A percentile compares a stretch with the other conserved stretches of the same genome.
These are phyloP conservation scores for Aspergillus hortae DNA, from an alignment of 2,329 filamentous ascomycete species.

Conservation along the genomic window DNA sequence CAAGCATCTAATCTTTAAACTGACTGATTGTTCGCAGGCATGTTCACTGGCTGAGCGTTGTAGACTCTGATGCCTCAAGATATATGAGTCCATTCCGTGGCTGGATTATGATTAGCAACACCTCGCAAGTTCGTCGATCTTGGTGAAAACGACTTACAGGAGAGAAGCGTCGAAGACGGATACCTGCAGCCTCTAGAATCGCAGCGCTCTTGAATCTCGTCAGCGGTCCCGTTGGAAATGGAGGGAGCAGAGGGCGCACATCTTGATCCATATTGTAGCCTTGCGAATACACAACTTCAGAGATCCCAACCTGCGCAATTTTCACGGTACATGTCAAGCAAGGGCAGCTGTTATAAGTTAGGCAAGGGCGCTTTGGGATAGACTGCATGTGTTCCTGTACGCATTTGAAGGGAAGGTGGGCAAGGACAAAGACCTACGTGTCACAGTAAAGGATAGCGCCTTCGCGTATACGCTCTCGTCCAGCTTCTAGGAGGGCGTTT, in stretches of 20 bases:
- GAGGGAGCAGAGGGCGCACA: conserved; percentile 30
- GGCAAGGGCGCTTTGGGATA: too few species aligned
- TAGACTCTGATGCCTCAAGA: conserved; percentile 46
- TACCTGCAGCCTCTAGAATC: conserved; percentile 79
- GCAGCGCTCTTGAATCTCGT: conserved; percentile 57
- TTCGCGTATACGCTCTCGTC: conserved; percentile 80
- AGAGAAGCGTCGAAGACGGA: conserved; percentile 80
- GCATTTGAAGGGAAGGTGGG: too few species aligned
- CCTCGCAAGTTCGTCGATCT: not conserved
- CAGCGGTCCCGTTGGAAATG: conserved; percentile 8
- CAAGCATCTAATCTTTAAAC: too few species aligned
- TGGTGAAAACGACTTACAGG: conserved; percentile 52
- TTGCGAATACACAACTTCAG: conserved; percentile 90
- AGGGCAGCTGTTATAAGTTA: conserved; percentile 59
- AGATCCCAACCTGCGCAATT: conserved; percentile 93
- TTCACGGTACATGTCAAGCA: conserved; percentile 98
- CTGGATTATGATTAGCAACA: conserved; percentile 34
- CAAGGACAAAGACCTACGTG: conserved; percentile 49
- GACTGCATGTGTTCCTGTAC: too few species aligned
- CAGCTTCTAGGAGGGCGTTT: conserved; percentile 92
- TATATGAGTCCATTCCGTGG: conserved; percentile 63
- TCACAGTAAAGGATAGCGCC: conserved; percentile 87
- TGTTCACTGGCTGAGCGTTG: not conserved
- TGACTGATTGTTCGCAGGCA: too few species aligned
- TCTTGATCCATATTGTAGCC: conserved; percentile 91